Evolutionary conservation across 2,329 filamentous ascomycete species (phyloP).

Genomic region (Plenodomus tracheiphilus): DNA sequence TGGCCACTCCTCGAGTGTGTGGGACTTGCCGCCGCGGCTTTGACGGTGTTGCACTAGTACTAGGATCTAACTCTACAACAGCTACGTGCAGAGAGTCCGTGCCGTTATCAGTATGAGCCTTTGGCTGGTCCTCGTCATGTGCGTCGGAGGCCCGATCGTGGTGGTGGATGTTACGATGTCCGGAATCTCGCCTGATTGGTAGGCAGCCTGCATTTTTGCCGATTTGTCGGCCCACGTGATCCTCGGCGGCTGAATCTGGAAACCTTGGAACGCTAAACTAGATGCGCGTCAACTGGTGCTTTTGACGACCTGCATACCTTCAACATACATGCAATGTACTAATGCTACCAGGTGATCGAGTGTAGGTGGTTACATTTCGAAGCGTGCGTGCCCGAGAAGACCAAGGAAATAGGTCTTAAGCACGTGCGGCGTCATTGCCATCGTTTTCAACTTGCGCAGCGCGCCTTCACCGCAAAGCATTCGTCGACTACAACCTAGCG

Average conservation of each 20-base stretch:
- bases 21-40: slow-evolving; percentile 8
- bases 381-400: background rate
- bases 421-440: slow-evolving; percentile 3
- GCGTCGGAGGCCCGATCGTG: slow-evolving; percentile 6
- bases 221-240: slow-evolving; percentile 27
- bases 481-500: too few species aligned
- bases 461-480: too few species aligned
- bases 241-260: slow-evolving; percentile 9
- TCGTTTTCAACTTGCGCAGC: too few species aligned
- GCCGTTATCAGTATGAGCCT: background rate
- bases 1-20: slow-evolving; percentile 1
- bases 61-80: background rate
- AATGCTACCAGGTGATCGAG: background rate
- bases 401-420: background rate
- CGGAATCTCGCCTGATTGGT: slow-evolving; percentile 28
- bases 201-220: slow-evolving; percentile 22
- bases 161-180: slow-evolving; percentile 10
- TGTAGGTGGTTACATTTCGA: background rate
- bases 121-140: slow-evolving; percentile 6
- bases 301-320: background rate
- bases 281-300: background rate
- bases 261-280: background rate
- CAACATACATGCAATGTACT: background rate
- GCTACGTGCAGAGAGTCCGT: background rate
- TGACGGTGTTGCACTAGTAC: background rate